A percentile compares a stretch with the other conserved stretches of the same genome.
These are phyloP conservation scores for Brettanomyces bruxellensis DNA, from an alignment of 805 yeast genomes.

Conservation along the genomic window DNA sequence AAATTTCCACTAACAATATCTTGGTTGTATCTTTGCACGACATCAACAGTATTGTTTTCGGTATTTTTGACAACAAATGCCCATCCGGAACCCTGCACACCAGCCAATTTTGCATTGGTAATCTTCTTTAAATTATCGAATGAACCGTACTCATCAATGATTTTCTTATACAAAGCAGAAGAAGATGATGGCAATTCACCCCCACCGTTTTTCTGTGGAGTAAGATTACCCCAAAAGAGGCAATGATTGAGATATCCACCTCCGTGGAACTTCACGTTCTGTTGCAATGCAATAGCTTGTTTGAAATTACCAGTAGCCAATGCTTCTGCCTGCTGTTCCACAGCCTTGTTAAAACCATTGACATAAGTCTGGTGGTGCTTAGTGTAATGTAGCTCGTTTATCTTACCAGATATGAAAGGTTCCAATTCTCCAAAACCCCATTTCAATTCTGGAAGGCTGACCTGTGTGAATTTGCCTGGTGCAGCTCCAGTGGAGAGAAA, in stretches of 20 bases:
- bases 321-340: conserved; percentile 67
- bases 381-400: conserved; percentile 78
- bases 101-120: conserved; percentile 69
- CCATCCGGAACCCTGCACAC: conserved; percentile 95
- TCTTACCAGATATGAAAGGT: conserved; percentile 78
- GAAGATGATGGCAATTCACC: conserved; percentile 54
- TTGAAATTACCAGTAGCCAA: conserved; percentile 46
- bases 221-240: conserved; percentile 80
- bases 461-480: conserved; percentile 35
- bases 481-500: neutral
- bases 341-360: conserved; percentile 70
- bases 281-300: conserved; percentile 56
- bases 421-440: conserved; percentile 82
- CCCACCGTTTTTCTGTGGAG: conserved; percentile 70
- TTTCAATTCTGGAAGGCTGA: conserved; percentile 70
- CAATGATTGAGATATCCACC: conserved; percentile 87
- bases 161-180: conserved; percentile 50
- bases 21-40: conserved; percentile 77
- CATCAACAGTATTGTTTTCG: conserved; percentile 65
- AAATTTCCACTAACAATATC: conserved; percentile 69
- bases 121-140: conserved; percentile 55
- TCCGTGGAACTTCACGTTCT: conserved; percentile 80
- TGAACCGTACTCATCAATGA: conserved; percentile 59
- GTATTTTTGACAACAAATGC: conserved; percentile 81
- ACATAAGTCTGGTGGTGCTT: conserved; percentile 93